Percentiles rank a stretch among this genome's conserved stretches.
Evolutionary conservation across 2,329 filamentous ascomycete species (phyloP).

Genomic region (Arthrobotrys pseudoclavata): DNA sequence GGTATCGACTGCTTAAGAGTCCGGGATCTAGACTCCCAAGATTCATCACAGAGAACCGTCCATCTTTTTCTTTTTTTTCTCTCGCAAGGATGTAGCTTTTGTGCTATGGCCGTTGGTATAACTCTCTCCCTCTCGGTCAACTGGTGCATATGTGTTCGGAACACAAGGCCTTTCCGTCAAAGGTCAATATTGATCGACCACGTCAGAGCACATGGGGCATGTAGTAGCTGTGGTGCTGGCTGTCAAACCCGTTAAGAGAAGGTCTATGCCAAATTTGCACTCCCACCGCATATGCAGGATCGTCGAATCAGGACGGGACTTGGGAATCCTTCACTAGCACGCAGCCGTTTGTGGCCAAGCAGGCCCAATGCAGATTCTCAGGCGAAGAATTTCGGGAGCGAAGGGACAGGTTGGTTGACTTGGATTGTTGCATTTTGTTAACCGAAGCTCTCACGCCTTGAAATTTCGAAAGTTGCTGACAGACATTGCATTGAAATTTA

Average conservation of each 20-base stretch:
- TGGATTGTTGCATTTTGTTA: constrained; percentile 19
- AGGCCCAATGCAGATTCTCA: constrained; percentile 14
- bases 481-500: neutral
- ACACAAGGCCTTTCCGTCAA: constrained; percentile 27
- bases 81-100: constrained; percentile 10
- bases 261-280: constrained; percentile 27
- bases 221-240: constrained; percentile 22
- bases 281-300: constrained; percentile 29
- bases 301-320: constrained; percentile 8
- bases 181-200: constrained; percentile 12
- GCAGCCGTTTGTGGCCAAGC: constrained; percentile 27
- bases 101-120: constrained; percentile 3
- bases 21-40: constrained; percentile 14
- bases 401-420: neutral
- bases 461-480: constrained; percentile 1
- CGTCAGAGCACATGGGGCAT: constrained; percentile 30
- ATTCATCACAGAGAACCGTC: constrained; percentile 10
- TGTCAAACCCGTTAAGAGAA: constrained; percentile 31
- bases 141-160: constrained; percentile 25
- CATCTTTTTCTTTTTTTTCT: constrained; percentile 3
- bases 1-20: constrained; percentile 18
- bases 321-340: constrained; percentile 16
- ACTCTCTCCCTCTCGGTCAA: neutral
- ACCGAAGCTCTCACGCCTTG: neutral
- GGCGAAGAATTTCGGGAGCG: constrained; percentile 10